These are phyloP conservation scores for Azolla pinnata DNA, from an alignment of 75 land plant species.

Conservation along the genomic window DNA sequence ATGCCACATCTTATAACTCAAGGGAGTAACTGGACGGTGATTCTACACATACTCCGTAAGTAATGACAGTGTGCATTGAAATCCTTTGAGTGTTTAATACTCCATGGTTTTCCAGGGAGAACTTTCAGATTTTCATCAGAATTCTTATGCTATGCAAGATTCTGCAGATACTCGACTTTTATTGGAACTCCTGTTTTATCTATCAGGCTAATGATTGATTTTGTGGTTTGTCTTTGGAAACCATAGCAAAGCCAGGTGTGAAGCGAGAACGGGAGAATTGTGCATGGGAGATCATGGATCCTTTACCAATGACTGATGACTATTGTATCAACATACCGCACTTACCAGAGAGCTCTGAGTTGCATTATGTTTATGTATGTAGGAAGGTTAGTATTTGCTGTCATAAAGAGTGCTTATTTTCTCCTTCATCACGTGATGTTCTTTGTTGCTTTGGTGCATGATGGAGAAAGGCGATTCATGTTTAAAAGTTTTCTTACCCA, in stretches of 20 bases:
- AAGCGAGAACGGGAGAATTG: conserved; percentile 21
- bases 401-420: no score
- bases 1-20: conserved; percentile 45
- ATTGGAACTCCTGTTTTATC: no score
- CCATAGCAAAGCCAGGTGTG: conserved; percentile 63
- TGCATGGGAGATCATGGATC: conserved; percentile 38
- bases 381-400: conserved; percentile 73
- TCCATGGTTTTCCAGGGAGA: neutral
- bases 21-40: conserved; percentile 47
- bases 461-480: no score
- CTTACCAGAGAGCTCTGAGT: conserved; percentile 46
- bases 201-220: no score
- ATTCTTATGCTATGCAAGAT: no score
- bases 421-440: no score
- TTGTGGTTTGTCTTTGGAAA: no score
- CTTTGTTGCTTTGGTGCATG: no score
- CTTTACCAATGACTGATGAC: conserved; percentile 53
- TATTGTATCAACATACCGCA: conserved; percentile 24
- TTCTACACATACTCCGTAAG: conserved; percentile 83
- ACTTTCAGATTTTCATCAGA: no score
- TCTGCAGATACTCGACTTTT: no score
- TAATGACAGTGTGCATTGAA: neutral
- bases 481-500: no score
- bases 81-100: neutral
- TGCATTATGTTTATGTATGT: conserved; percentile 87